phyloP scores from a whole-genome alignment of 2,329 filamentous ascomycete genomes.

The Neonectria punicea region DNA sequence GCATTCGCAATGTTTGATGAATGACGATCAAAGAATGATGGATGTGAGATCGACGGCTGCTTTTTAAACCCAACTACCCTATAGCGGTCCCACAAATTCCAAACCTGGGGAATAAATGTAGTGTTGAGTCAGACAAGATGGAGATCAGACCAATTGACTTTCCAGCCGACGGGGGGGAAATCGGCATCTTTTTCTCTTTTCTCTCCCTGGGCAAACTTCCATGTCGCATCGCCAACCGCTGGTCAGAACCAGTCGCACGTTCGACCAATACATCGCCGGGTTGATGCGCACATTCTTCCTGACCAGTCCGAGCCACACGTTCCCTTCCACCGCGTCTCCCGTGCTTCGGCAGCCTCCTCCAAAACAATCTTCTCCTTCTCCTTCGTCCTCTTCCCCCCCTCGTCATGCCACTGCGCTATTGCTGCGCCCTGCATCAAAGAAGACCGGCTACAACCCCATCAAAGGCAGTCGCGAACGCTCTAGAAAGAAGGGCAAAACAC shows the following conservation, averaged over 20 bases:
- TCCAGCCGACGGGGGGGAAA: not conserved
- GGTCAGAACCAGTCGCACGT: conserved; percentile 2
- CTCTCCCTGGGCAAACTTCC: no score
- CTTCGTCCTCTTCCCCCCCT: not conserved
- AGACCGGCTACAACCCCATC: conserved; percentile 6
- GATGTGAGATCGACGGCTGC: no score
- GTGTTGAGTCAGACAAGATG: not conserved
- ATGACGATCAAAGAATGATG: no score
- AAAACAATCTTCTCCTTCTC: not conserved
- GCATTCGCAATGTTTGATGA: no score
- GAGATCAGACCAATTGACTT: not conserved
- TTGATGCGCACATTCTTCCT: conserved; percentile 8
- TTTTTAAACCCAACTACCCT: not conserved
- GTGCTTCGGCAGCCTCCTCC: not conserved
- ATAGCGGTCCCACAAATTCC: not conserved
- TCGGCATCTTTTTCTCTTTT: not conserved
- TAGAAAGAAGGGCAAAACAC: not conserved
- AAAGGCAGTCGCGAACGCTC: not conserved
- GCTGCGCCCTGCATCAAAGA: not conserved
- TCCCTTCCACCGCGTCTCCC: not conserved
- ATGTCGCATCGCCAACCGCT: conserved; percentile 13
- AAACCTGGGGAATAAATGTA: not conserved
- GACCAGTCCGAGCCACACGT: not conserved
- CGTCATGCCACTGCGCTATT: not conserved
- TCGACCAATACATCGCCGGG: conserved; percentile 8